Percentiles rank a stretch among this genome's conserved stretches.
Conservation (phyloP, 2,329 filamentous ascomycete species). For the Fusarium pseudonygamai region DNA sequence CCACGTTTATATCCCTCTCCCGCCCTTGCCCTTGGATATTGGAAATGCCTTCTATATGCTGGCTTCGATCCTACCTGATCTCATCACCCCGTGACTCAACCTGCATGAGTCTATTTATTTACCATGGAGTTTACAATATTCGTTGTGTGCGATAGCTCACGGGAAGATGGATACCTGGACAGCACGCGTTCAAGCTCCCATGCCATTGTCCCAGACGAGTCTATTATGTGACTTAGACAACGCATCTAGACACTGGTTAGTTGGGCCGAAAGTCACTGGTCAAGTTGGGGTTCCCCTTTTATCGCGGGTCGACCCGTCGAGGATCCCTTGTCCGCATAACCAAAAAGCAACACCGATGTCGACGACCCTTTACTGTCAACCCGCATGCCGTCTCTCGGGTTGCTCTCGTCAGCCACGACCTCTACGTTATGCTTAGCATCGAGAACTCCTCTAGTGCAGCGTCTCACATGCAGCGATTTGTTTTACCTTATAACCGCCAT, state of each 20-base stretch:
- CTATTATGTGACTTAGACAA: background rate
- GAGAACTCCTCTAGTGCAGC: background rate
- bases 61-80: background rate
- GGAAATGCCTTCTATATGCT: conserved; percentile 3
- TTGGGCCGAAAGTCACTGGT: conserved; percentile 1
- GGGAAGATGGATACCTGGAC: background rate
- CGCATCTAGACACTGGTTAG: background rate
- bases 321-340: conserved; percentile 7
- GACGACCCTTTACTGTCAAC: background rate
- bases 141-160: background rate
- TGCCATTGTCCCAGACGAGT: background rate
- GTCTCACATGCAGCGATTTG: background rate
- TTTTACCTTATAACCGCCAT: conserved; percentile 13
- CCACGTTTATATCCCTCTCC: background rate
- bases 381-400: background rate
- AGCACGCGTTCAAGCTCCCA: background rate
- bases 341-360: background rate
- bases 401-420: background rate
- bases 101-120: background rate
- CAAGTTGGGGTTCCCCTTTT: background rate
- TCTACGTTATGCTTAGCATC: background rate
- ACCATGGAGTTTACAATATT: conserved; percentile 7
- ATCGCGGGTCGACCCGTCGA: conserved; percentile 30
- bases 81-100: conserved; percentile 1
- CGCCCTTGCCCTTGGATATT: background rate